These are phyloP conservation scores for Tephrocybe sp. DNA, from an alignment of 768 basidiomycete species.

Conservation along the genomic window DNA sequence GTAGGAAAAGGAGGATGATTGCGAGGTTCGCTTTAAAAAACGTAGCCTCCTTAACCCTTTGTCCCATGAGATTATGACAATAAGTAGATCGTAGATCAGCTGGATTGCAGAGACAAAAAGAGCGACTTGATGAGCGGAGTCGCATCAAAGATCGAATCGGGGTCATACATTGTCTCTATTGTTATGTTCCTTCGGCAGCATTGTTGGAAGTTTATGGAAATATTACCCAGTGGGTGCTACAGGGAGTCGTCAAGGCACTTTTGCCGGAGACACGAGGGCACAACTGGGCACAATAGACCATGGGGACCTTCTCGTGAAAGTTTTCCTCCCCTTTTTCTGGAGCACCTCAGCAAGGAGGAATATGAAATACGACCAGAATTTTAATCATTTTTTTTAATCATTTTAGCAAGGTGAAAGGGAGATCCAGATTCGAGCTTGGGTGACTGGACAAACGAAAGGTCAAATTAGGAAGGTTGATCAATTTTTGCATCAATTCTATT, in stretches of 20 bases:
- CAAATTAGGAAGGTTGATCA: conserved; percentile 13
- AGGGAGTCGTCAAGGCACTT: conserved; percentile 6
- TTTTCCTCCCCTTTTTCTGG: no score
- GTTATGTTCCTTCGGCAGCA: conserved; percentile 12
- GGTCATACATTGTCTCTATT: conserved; percentile 21
- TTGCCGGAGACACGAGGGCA: conserved; percentile 4
- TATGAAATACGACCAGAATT: no score
- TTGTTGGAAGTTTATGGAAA: neutral
- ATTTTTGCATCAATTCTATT: conserved; percentile 10
- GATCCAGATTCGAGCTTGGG: conserved; percentile 10
- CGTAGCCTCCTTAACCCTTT: conserved; percentile 25
- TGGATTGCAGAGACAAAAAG: conserved; percentile 32
- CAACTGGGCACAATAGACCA: no score
- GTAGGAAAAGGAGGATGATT: neutral
- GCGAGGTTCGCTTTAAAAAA: conserved; percentile 27
- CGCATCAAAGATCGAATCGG: conserved; percentile 17
- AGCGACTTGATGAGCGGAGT: conserved; percentile 23
- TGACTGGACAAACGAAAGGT: conserved; percentile 17
- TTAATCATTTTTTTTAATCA: neutral
- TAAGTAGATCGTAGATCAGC: conserved; percentile 10
- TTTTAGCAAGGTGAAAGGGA: conserved; percentile 17
- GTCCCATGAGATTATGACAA: conserved; percentile 24
- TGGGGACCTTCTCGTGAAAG: no score
- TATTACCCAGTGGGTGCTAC: neutral
- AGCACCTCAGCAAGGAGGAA: no score